phyloP scores from a whole-genome alignment of 495 filamentous ascomycete genomes.

The Cercophora scortea region DNA sequence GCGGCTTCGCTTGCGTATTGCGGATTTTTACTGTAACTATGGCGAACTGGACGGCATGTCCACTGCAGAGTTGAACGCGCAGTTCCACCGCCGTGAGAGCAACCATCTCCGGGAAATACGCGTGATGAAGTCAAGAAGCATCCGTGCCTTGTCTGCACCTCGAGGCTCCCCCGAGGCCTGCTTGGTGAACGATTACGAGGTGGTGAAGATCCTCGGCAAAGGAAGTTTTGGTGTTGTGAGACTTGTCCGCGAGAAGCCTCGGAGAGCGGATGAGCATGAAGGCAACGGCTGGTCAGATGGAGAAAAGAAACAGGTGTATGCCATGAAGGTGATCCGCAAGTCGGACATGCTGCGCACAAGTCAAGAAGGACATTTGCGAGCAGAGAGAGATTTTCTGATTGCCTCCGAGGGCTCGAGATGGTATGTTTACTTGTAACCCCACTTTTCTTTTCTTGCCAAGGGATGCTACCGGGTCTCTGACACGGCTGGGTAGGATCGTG shows the following conservation, averaged over 20 bases:
- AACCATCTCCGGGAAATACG: slow-evolving; percentile 69
- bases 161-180: slow-evolving; percentile 12
- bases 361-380: slow-evolving; percentile 87
- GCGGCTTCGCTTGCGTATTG: slow-evolving; percentile 61
- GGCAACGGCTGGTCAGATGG: slow-evolving; percentile 12
- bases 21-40: slow-evolving; percentile 42
- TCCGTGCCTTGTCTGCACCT: slow-evolving; percentile 26
- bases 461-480: background rate
- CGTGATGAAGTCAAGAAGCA: slow-evolving; percentile 55
- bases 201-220: slow-evolving; percentile 80
- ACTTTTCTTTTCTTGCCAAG: background rate
- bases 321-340: slow-evolving; percentile 96
- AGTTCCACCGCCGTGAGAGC: slow-evolving; percentile 55
- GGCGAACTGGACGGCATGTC: slow-evolving; percentile 4
- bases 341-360: slow-evolving; percentile 79
- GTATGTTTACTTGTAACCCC: slow-evolving; percentile 26
- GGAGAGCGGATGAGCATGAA: background rate
- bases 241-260: slow-evolving; percentile 60
- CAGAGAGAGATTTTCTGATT: slow-evolving; percentile 86
- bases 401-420: slow-evolving; percentile 73
- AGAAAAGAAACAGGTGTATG: slow-evolving; percentile 57
- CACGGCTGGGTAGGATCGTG: slow-evolving; percentile 49
- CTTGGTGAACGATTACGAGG: slow-evolving; percentile 57
- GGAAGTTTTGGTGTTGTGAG: slow-evolving; percentile 91
- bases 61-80: slow-evolving; percentile 46